Evolutionary conservation across 345 rosid species (phyloP), one percentile per base, ranked within the genome.

Genomic region (Acer negundo): DNA sequence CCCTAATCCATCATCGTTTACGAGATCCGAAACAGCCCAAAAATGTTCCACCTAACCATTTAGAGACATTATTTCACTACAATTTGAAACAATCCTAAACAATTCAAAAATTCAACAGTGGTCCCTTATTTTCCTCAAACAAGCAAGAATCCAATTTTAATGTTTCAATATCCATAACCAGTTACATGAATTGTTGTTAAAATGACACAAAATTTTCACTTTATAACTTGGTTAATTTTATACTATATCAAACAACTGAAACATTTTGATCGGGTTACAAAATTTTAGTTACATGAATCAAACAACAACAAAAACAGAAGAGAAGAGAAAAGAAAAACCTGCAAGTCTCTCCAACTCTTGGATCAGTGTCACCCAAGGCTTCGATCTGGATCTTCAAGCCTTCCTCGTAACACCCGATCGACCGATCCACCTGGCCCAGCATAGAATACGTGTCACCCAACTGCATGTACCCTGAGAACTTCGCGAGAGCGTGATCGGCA

Each of bases 291-390:
- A 22, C 44, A 69, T 42, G 46, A 42, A 42, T 42, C 46, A 0
- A 42, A 42, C 46, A 42, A 42, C 46, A 42, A 42, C 46, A 42
- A 11, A 8, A 35, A 17, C 7, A 47, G 63, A 70, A 26, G 31
- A 63, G 49, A 46, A 46, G 46, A 73, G 38, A 19, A 28, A 58
- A 67, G 35, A 61, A 58, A 69, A 31, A 96, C 99, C 99, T 91
- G 98, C 97, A 97, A 88, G 98, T 97, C 87, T 97, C 99, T 51
- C 97, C 98, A 61, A 97, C 99, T 75, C 99, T 84, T 19, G 98
- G 92, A 90, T 97, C 99, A 0, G 92, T 92, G 63, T 97, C 98
- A 2, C 99, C 99, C 7, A 97, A 75, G 15, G 98, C 89, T 80
- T 89, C 94, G 90, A 93, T 93, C 97, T 97, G 98, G 84, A 97